Evolutionary conservation across 345 rosid species (phyloP), one percentile per base, ranked within the genome.

Genomic region (Gossypium rotundifolium): DNA sequence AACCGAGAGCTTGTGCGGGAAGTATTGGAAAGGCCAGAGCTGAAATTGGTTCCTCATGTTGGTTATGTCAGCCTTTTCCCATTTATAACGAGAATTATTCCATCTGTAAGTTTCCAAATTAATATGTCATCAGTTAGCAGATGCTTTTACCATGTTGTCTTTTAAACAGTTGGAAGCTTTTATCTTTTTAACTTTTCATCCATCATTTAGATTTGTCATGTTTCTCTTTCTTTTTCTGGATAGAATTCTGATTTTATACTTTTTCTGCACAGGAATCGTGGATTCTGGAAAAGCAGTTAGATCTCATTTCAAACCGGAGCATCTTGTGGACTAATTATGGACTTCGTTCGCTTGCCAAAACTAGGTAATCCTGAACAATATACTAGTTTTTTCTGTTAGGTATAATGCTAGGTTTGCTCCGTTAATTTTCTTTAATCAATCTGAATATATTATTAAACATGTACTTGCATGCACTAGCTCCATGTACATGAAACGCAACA

Each of bases 41-140:
- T 81, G 85, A 88, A 90, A 82, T 80, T 91, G 65, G 97, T 91
- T 84, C 97, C 97, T 79, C 97, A 95, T 73, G 78, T 95, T 38
- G 99, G 99, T 62, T 93, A 91, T 65, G 96, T 88, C 80, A 91
- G 96, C 90, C 90, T 95, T 81, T 93, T 95, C 75, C 99, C 98
- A 9, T 95, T 95, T 82, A 95, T 95, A 76, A 77, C 83, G 76
- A 91, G 77, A 80, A 86, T 93, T 70, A 95, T 95, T 79, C 97
- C 98, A 63, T 75, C 91, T 65, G 98, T 93, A 85, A 93, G 99
- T 83, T 79, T 42, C 70, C 23, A 27, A 63, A 23, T 45, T 27
- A 23, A 61, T 9, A 23, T 57, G 17, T 54, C 65, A 11, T 64
- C 22, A n/a, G 22, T 75, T 73, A 16, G 27, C 42, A 59, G 33